Evolutionary conservation across 2,329 filamentous ascomycete species (phyloP).

Genomic region (Colletotrichum theobromicola): DNA sequence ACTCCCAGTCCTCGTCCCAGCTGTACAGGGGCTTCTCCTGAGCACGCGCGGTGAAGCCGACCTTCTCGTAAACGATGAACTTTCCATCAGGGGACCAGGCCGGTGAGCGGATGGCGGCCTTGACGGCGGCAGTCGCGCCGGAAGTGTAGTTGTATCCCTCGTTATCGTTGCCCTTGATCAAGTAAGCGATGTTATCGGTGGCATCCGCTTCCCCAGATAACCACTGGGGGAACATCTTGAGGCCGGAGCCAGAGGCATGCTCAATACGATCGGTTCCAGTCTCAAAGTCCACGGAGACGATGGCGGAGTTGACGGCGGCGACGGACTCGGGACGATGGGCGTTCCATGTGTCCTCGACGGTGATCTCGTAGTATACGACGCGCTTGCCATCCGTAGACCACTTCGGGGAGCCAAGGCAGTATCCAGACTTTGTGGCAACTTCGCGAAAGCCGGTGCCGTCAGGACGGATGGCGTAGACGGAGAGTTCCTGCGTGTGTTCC

Average conservation of each 20-base stretch:
- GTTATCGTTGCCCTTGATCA: conserved; percentile 6
- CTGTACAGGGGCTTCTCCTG: conserved; percentile 12
- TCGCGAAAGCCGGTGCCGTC: conserved; percentile 1
- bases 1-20: conserved; percentile 15
- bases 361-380: conserved; percentile 5
- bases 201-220: background rate
- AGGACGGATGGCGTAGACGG: conserved; percentile 4
- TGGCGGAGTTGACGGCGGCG: background rate
- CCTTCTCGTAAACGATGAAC: conserved; percentile 10
- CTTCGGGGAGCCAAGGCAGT: conserved; percentile 8
- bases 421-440: background rate
- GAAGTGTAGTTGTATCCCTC: conserved; percentile 11
- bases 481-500: conserved; percentile 11
- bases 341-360: conserved; percentile 6
- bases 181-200: background rate
- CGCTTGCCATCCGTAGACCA: conserved; percentile 3
- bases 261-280: conserved; percentile 3
- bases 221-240: conserved; percentile 13
- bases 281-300: conserved; percentile 10
- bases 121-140: background rate
- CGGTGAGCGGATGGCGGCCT: conserved; percentile 5
- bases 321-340: conserved; percentile 10
- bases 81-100: conserved; percentile 10
- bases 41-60: conserved; percentile 2
- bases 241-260: background rate